Evolutionary conservation across 805 yeast species (phyloP).

Genomic region (Candida piceae): DNA sequence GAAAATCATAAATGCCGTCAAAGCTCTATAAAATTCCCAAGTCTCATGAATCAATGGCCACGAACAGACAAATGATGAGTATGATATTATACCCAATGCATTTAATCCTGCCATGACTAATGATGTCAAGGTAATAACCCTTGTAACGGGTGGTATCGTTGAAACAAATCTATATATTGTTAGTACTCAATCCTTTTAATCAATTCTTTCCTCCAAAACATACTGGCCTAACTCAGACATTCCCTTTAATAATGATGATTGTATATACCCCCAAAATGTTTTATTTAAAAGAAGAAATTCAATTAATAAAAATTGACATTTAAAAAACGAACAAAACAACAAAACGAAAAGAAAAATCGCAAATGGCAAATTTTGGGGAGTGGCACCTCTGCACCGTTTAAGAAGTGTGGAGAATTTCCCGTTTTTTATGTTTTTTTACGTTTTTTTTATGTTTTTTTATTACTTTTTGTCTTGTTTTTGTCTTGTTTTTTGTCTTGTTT

Average conservation of each 20-base stretch:
- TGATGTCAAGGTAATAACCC: constrained; percentile 47
- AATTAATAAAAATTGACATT: no score
- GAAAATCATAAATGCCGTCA: constrained; percentile 46
- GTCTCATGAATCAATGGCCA: constrained; percentile 29
- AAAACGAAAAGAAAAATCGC: no score
- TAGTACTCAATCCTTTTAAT: not conserved
- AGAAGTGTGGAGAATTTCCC: no score
- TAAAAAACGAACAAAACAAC: no score
- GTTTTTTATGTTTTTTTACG: no score
- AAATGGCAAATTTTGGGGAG: no score
- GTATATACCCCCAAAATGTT: not conserved
- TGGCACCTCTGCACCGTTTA: no score
- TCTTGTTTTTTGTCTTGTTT: no score
- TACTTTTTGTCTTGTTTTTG: no score
- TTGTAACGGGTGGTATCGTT: constrained; percentile 57
- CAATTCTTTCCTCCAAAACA: no score
- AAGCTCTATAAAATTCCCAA: constrained; percentile 41
- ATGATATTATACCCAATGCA: constrained; percentile 27
- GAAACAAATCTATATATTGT: constrained; percentile 30
- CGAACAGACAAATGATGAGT: constrained; percentile 21
- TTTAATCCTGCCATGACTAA: constrained; percentile 39
- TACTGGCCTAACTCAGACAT: constrained; percentile 32
- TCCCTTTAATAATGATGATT: not conserved
- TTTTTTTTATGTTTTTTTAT: no score
- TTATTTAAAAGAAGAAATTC: no score